Conservation (phyloP, 345 rosid genomes). For the Brassica juncea region DNA sequence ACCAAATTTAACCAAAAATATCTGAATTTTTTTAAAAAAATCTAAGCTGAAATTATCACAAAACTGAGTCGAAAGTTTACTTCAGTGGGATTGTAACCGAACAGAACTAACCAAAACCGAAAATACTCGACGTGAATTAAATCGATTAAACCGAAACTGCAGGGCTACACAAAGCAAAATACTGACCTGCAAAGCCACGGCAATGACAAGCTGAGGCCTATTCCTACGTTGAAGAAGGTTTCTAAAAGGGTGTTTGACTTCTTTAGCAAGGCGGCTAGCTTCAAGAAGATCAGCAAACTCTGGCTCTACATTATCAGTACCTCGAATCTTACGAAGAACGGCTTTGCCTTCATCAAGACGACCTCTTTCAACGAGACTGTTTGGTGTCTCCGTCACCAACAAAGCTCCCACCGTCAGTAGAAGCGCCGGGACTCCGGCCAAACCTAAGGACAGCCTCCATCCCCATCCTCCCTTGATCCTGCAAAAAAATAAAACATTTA, state of each 20-base stretch:
- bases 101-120: neutral
- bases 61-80: neutral
- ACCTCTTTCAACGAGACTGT: slow-evolving; percentile 88
- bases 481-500: neutral
- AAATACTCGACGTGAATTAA: too few relatives aligned
- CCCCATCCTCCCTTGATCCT: slow-evolving; percentile 92
- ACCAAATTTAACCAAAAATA: too few relatives aligned
- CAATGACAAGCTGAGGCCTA: slow-evolving; percentile 76
- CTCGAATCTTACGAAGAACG: slow-evolving; percentile 74
- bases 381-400: slow-evolving; percentile 80
- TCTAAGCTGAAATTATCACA: neutral
- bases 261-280: slow-evolving; percentile 83
- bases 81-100: neutral
- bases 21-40: neutral
- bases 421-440: slow-evolving; percentile 87
- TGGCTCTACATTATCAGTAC: slow-evolving; percentile 78
- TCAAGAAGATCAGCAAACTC: slow-evolving; percentile 85
- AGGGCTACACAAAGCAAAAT: neutral
- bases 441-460: slow-evolving; percentile 86
- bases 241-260: slow-evolving; percentile 88
- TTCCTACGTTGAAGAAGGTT: slow-evolving; percentile 75
- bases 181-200: slow-evolving; percentile 76
- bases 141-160: neutral
- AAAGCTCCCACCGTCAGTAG: slow-evolving; percentile 80
- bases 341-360: slow-evolving; percentile 83